Evolutionary conservation across 768 basidiomycete genomes (phyloP).

Genomic region (Tylopilus intermedius): DNA sequence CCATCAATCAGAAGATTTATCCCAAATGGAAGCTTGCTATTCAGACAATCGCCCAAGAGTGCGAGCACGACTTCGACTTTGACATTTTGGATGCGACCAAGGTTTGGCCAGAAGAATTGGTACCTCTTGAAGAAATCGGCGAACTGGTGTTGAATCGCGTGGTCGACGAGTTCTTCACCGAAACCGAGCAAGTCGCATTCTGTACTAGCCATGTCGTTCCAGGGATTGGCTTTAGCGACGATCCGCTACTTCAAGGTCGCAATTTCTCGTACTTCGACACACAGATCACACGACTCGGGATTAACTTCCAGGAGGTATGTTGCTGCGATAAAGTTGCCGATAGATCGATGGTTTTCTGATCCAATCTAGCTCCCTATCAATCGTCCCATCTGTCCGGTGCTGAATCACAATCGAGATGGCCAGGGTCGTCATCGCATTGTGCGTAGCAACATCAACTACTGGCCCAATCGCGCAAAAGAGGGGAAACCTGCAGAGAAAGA

Average conservation of each 20-base stretch:
- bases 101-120: slow-evolving; percentile 76
- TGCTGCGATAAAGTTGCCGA: not conserved
- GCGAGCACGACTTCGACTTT: slow-evolving; percentile 81
- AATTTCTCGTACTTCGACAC: slow-evolving; percentile 90
- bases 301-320: slow-evolving; percentile 68
- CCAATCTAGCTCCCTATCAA: slow-evolving; percentile 71
- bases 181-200: slow-evolving; percentile 87
- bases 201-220: slow-evolving; percentile 63
- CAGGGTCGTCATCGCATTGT: slow-evolving; percentile 51
- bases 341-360: not conserved
- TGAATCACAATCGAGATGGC: slow-evolving; percentile 68
- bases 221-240: slow-evolving; percentile 68
- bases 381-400: slow-evolving; percentile 67
- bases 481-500: slow-evolving; percentile 47
- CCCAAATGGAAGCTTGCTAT: slow-evolving; percentile 81
- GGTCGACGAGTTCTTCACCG: slow-evolving; percentile 77
- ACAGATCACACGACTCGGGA: slow-evolving; percentile 72
- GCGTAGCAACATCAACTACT: slow-evolving; percentile 66
- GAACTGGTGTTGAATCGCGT: slow-evolving; percentile 61
- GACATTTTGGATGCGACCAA: slow-evolving; percentile 87
- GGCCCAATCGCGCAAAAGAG: slow-evolving; percentile 66
- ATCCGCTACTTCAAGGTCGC: slow-evolving; percentile 77
- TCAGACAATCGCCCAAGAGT: slow-evolving; percentile 53
- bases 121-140: slow-evolving; percentile 74
- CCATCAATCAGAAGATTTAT: slow-evolving; percentile 64